Evolutionary conservation across 2,329 filamentous ascomycete genomes (phyloP), one percentile per base, ranked within the genome.

Genomic region (Alternaria sp.): DNA sequence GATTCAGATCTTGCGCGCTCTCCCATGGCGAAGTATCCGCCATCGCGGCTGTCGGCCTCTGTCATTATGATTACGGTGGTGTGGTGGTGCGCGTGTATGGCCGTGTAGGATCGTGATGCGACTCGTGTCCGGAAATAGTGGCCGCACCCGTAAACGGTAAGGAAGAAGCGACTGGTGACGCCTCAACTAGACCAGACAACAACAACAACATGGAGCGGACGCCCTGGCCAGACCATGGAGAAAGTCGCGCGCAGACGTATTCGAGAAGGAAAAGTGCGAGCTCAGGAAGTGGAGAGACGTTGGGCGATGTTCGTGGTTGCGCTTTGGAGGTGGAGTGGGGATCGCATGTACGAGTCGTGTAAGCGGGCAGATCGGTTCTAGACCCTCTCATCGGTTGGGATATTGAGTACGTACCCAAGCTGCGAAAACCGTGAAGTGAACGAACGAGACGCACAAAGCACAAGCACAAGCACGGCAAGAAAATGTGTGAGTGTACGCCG

Each of bases 11-110:
- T 53, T 16, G 64, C 48, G 40, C 69, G 63, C 45, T 67, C 63
- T 30, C 46, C 62, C 59, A 74, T 56, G 51, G 64, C 65, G 60
- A 79, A 79, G 62, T 78, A 78, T 3, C 73, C 69, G 41, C 59
- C 57, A n/a, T 69, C 67, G 46, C 28, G 32, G 48, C 57, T 66
- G 27, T 68, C 63, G 38, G 44, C 51, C 28, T 74, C 66, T 34
- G 68, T 60, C 68, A 73, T 73, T 46, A 60, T 63, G 54, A 66
- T 60, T 61, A 28, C 34, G 59, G 44, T 18, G 48, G 34, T 28
- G 45, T 43, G 51, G 25, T 46, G 49, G 51, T 60, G 59, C 34
- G 25, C 46, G 34, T 48, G 27, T 51, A 36, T 22, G 30, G 41
- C 38, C 20, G 50, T n/a, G n/a, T 40, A 46, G 16, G 49, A 32